These are phyloP conservation scores for Phytopythium litorale DNA, from an alignment of 352 stramenopile species.

Conservation along the genomic window DNA sequence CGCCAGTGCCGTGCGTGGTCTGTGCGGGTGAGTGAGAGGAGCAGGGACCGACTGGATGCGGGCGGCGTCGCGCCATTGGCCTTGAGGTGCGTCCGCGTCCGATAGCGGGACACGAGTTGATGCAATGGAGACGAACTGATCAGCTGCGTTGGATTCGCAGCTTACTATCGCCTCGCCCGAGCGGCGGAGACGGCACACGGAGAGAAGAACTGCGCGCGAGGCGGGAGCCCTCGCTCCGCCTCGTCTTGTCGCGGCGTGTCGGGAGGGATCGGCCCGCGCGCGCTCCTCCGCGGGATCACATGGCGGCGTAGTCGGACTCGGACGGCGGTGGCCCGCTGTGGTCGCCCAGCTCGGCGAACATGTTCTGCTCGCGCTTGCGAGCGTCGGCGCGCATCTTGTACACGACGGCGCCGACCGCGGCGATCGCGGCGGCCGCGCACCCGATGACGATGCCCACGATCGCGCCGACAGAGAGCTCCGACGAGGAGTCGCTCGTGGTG, in stretches of 20 bases:
- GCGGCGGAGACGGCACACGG: background rate
- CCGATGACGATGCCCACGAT: conserved; percentile 3
- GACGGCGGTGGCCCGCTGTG: conserved; percentile 1
- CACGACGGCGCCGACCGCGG: conserved; percentile 2
- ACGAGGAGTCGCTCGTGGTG: background rate
- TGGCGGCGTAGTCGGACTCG: conserved; percentile 10
- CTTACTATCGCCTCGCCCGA: background rate
- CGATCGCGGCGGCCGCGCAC: background rate
- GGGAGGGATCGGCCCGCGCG: background rate
- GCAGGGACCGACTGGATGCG: background rate
- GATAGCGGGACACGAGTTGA: background rate
- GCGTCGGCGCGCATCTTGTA: conserved; percentile 8
- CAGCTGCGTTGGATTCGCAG: background rate
- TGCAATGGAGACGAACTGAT: background rate
- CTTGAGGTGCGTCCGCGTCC: background rate
- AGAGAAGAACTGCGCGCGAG: background rate
- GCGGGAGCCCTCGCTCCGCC: background rate
- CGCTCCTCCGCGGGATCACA: background rate
- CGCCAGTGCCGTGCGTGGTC: no score
- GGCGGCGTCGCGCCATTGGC: background rate
- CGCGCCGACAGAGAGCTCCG: background rate
- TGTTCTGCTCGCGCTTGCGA: conserved; percentile 9
- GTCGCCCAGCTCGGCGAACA: conserved; percentile 9
- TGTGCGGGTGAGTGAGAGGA: background rate
- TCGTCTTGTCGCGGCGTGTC: background rate